Evolutionary conservation across 2,329 filamentous ascomycete genomes (phyloP).

Genomic region (Endothia cerciana): DNA sequence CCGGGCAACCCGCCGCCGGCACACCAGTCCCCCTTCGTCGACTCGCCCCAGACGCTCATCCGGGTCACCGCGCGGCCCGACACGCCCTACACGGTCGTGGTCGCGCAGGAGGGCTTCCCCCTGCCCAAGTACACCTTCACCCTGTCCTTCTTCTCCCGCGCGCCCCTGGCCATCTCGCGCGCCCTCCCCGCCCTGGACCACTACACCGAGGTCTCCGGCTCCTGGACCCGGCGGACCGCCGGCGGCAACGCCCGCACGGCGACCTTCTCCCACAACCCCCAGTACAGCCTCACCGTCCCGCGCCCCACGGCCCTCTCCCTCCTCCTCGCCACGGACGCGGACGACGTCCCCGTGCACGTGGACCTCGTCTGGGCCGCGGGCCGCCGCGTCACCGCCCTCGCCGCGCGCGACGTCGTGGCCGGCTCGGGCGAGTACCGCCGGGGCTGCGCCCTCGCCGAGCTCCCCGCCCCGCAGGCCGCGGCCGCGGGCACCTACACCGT

Average conservation of each 20-base stretch:
- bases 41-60: constrained; percentile 89
- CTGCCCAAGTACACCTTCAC: constrained; percentile 81
- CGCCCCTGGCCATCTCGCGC: constrained; percentile 61
- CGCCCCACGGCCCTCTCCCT: constrained; percentile 67
- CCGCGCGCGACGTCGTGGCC: constrained; percentile 75
- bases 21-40: constrained; percentile 83
- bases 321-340: constrained; percentile 69
- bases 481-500: constrained; percentile 80
- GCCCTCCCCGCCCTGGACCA: constrained; percentile 64
- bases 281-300: constrained; percentile 71
- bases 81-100: constrained; percentile 60
- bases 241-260: constrained; percentile 81
- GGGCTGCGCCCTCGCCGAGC: constrained; percentile 72
- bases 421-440: constrained; percentile 89
- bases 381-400: constrained; percentile 70
- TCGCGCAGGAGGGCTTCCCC: constrained; percentile 76
- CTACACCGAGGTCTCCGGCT: constrained; percentile 61
- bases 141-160: constrained; percentile 77
- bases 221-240: constrained; percentile 79
- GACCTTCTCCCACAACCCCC: constrained; percentile 83
- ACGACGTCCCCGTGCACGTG: constrained; percentile 78
- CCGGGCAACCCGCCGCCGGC: constrained; percentile 64
- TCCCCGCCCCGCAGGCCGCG: constrained; percentile 46
- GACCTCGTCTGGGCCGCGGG: constrained; percentile 81
- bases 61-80: constrained; percentile 62